phyloP scores from a whole-genome alignment of 306 rosid species.

The Fagus sylvatica region DNA sequence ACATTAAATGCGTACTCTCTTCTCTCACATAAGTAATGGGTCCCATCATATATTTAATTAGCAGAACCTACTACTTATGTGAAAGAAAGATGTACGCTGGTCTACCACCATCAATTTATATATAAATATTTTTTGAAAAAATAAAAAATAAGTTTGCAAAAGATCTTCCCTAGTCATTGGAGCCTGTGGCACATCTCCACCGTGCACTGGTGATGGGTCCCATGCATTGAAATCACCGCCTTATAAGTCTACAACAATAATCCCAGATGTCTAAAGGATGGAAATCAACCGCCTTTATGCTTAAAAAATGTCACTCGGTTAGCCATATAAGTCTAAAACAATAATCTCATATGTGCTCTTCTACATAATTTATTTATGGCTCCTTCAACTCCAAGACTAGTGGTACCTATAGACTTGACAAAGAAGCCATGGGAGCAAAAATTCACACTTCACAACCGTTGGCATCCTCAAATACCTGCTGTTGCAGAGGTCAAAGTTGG shows the following conservation, averaged over 20 bases:
- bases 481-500: constrained; percentile 48
- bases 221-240: too few species aligned
- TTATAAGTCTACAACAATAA: too few species aligned
- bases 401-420: constrained; percentile 64
- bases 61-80: too few species aligned
- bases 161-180: background rate
- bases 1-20: too few species aligned
- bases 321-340: background rate
- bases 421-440: constrained; percentile 75
- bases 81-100: too few species aligned
- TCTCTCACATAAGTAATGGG: too few species aligned
- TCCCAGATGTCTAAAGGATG: too few species aligned
- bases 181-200: too few species aligned
- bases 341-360: background rate
- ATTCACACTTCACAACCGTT: constrained; percentile 77
- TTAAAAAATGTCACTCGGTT: constrained; percentile 7
- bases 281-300: background rate
- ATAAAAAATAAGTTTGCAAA: background rate
- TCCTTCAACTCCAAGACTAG: constrained; percentile 55
- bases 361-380: constrained; percentile 53
- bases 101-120: too few species aligned
- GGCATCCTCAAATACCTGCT: constrained; percentile 77
- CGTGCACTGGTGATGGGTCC: too few species aligned
- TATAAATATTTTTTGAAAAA: too few species aligned
- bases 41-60: too few species aligned